Percentiles rank a stretch among this genome's conserved stretches.
phyloP scores from a whole-genome alignment of 2,329 filamentous ascomycete species.

The Fusarium torreyae region DNA sequence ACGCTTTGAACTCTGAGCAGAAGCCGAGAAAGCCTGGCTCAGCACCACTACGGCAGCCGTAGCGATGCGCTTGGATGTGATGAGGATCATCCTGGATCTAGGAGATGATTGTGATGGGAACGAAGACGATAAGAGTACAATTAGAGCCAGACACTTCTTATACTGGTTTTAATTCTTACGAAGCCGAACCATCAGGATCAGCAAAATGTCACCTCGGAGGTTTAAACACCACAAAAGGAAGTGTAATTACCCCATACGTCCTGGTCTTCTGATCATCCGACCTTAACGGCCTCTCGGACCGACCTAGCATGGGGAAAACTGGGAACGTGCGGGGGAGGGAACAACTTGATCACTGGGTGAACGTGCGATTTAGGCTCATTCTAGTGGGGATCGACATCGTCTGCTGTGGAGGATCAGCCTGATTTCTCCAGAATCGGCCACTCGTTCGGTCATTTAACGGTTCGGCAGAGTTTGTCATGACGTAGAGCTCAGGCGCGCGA shows the following conservation, averaged over 20 bases:
- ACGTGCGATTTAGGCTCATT: constrained; percentile 23
- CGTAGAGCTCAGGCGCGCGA: constrained; percentile 15
- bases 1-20: constrained; percentile 7
- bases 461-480: constrained; percentile 12
- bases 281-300: constrained; percentile 8
- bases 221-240: not conserved
- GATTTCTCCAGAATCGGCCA: constrained; percentile 2
- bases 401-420: constrained; percentile 25
- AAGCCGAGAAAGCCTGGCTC: not conserved
- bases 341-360: not conserved
- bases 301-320: constrained; percentile 27
- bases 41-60: not conserved
- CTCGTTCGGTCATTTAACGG: not conserved
- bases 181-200: not conserved
- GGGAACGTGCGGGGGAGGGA: constrained; percentile 8
- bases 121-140: not conserved
- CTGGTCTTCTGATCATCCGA: constrained; percentile 4
- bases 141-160: constrained; percentile 4
- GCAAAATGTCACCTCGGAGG: not conserved
- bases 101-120: not conserved
- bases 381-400: constrained; percentile 8
- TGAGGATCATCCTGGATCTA: constrained; percentile 12
- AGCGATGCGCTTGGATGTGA: not conserved
- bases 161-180: not conserved
- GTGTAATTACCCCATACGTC: not conserved